These are phyloP conservation scores for Suillus variegatus DNA, from an alignment of 768 basidiomycete genomes.

Conservation along the genomic window DNA sequence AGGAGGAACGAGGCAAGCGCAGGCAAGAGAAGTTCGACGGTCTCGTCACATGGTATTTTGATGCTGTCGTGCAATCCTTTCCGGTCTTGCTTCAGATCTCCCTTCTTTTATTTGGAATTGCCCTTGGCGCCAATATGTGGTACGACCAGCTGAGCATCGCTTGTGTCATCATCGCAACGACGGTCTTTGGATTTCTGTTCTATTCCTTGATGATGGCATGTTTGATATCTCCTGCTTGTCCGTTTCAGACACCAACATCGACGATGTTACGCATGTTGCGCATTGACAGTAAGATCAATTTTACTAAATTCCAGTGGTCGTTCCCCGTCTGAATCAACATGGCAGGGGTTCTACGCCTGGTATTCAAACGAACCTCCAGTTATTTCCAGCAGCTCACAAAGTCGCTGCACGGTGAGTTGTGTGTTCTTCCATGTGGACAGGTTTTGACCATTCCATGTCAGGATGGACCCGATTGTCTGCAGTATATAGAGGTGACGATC, in stretches of 20 bases:
- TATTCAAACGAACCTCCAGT: neutral
- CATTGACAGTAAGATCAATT: neutral
- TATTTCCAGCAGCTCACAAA: neutral
- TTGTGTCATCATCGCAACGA: constrained; percentile 1
- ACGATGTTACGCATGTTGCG: neutral
- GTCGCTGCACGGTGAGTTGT: neutral
- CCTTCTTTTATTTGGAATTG: constrained; percentile 14
- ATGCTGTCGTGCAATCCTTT: constrained; percentile 11
- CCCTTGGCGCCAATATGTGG: constrained; percentile 10
- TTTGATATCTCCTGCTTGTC: constrained; percentile 3
- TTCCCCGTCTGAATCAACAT: neutral
- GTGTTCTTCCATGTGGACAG: neutral
- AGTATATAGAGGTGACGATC: neutral
- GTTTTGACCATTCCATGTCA: neutral
- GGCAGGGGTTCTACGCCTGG: neutral
- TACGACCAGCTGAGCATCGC: neutral
- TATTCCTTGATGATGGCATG: constrained; percentile 7
- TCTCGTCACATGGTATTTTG: constrained; percentile 15
- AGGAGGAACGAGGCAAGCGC: constrained; percentile 11
- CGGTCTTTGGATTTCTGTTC: constrained; percentile 1
- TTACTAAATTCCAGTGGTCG: neutral
- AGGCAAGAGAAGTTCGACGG: constrained; percentile 15
- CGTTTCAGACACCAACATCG: constrained; percentile 9
- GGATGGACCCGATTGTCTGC: neutral
- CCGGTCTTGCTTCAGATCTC: constrained; percentile 16